Evolutionary conservation across 129 eudicot genomes (phyloP).

Genomic region (Tanacetum coccineum): DNA sequence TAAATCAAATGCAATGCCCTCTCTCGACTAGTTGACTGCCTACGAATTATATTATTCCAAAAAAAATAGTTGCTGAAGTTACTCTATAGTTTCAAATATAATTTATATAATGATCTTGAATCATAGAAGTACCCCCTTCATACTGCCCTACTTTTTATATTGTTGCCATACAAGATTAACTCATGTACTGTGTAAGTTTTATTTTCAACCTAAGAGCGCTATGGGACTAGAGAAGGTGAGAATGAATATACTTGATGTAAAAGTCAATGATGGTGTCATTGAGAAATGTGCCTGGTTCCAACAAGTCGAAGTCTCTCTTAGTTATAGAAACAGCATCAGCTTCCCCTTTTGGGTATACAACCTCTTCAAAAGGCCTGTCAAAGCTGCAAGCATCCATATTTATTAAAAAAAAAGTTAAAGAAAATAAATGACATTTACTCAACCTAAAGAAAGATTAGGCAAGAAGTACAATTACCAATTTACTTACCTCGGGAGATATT

Average conservation of each 20-base stretch:
- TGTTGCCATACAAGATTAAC: too few species aligned
- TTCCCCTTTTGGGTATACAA: constrained; percentile 91
- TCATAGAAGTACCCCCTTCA: too few species aligned
- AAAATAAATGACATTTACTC: neutral
- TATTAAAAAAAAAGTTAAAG: neutral
- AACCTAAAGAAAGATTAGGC: constrained; percentile 6
- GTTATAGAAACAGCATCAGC: constrained; percentile 86
- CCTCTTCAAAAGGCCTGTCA: constrained; percentile 64
- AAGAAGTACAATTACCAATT: neutral
- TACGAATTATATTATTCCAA: too few species aligned
- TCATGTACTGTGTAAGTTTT: neutral
- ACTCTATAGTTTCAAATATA: too few species aligned
- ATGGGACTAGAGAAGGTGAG: neutral
- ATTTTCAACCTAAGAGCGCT: neutral
- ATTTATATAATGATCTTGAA: too few species aligned
- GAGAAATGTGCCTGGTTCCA: constrained; percentile 78
- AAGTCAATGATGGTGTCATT: constrained; percentile 97
- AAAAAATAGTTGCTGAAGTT: too few species aligned
- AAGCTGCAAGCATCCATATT: constrained; percentile 43
- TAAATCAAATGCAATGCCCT: too few species aligned
- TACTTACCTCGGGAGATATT: constrained; percentile 68
- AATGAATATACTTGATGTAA: constrained; percentile 73
- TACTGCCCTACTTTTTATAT: too few species aligned
- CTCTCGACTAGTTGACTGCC: too few species aligned
- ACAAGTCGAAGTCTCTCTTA: constrained; percentile 87